Conservation (phyloP, 1,284 basidiomycete species). For the Trametes hirsuta region DNA sequence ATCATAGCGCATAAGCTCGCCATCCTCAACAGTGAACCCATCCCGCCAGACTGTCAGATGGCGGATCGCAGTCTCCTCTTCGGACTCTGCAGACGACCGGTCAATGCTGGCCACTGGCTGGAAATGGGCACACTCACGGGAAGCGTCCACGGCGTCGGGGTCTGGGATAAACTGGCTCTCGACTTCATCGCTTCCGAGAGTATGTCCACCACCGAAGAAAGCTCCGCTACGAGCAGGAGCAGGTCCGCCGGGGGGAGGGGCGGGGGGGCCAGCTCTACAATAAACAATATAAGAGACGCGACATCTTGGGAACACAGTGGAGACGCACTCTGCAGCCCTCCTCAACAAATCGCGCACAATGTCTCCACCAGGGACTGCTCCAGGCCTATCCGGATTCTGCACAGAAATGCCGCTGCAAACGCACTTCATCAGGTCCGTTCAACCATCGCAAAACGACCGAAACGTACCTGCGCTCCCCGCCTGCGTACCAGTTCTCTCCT, state of each 20-base stretch:
- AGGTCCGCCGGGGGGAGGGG: conserved; percentile 28
- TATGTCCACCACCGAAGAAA: conserved; percentile 80
- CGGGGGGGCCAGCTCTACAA: conserved; percentile 43
- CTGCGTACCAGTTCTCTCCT: conserved; percentile 78
- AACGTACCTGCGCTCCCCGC: conserved; percentile 82
- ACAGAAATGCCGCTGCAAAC: conserved; percentile 82
- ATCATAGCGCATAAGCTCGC: conserved; percentile 84
- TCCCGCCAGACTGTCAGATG: conserved; percentile 93
- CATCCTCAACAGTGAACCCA: conserved; percentile 93
- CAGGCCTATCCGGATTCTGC: conserved; percentile 74
- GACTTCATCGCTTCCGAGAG: conserved; percentile 85
- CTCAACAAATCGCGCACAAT: conserved; percentile 83
- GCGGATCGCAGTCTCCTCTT: conserved; percentile 69
- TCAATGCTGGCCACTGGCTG: neutral
- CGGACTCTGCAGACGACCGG: conserved; percentile 39
- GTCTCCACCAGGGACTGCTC: conserved; percentile 58
- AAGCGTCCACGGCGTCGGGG: conserved; percentile 44
- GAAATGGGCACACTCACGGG: conserved; percentile 8
- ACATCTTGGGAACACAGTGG: too few relatives aligned
- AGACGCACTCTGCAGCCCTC: conserved; percentile 78
- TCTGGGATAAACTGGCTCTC: conserved; percentile 77
- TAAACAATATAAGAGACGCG: too few relatives aligned
- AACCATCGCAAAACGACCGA: neutral
- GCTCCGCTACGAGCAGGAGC: conserved; percentile 16
- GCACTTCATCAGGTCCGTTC: too few relatives aligned